Percentiles rank a stretch among this genome's conserved stretches.
Evolutionary conservation across 768 basidiomycete species (phyloP).

Genomic region (Boletus barrowsii): DNA sequence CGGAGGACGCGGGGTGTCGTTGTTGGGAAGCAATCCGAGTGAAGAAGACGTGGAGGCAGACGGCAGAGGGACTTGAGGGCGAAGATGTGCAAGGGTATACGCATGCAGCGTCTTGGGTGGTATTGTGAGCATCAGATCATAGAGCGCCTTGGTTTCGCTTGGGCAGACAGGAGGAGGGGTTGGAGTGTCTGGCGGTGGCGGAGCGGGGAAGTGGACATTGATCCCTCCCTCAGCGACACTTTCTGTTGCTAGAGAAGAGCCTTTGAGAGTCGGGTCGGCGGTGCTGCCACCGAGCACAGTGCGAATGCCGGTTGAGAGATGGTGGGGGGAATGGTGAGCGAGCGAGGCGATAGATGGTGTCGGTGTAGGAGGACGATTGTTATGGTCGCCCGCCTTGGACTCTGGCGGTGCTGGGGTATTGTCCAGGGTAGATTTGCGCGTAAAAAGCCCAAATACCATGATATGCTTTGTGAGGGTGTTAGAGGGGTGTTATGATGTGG

Average conservation of each 20-base stretch:
- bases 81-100: conserved; percentile 55
- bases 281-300: conserved; percentile 18
- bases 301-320: conserved; percentile 14
- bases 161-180: conserved; percentile 38
- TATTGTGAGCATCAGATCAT: conserved; percentile 52
- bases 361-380: conserved; percentile 48
- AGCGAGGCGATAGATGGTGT: conserved; percentile 47
- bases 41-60: conserved; percentile 9
- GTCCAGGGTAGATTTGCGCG: conserved; percentile 30
- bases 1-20: conserved; percentile 15
- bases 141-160: conserved; percentile 43
- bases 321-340: conserved; percentile 23
- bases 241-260: conserved; percentile 8
- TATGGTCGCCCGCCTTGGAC: conserved; percentile 1
- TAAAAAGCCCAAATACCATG: conserved; percentile 44
- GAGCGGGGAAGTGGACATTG: conserved; percentile 13
- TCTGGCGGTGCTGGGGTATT: conserved; percentile 7
- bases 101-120: conserved; percentile 66
- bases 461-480: background rate
- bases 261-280: conserved; percentile 20
- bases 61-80: conserved; percentile 7
- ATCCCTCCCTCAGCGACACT: conserved; percentile 6
- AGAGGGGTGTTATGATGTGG: background rate
- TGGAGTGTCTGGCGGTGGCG: conserved; percentile 29
- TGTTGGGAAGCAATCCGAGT: conserved; percentile 10